These are phyloP conservation scores for Saturnispora besseyi DNA, from an alignment of 805 yeast species.

Conservation along the genomic window DNA sequence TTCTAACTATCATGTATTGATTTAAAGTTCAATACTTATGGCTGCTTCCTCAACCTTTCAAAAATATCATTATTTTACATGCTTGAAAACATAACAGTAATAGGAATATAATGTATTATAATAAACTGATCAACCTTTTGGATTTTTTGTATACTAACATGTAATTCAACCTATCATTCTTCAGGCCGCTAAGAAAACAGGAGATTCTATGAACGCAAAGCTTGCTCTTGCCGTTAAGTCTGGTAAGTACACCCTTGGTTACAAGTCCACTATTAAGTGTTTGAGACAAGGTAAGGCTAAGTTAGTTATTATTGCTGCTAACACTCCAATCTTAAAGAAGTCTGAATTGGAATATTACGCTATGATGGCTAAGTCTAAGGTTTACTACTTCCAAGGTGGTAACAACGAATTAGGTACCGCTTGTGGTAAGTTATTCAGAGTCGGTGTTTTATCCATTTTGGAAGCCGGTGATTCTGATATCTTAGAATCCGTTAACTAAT, in stretches of 20 bases:
- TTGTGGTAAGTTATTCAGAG: slow-evolving; percentile 99
- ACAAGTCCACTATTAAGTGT: slow-evolving; percentile 97
- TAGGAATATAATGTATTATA: too few relatives aligned
- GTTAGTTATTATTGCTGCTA: slow-evolving; percentile 95
- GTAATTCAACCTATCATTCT: not conserved
- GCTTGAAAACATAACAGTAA: too few relatives aligned
- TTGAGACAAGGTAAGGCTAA: slow-evolving; percentile 98
- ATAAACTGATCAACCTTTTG: too few relatives aligned
- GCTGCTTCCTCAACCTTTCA: too few relatives aligned
- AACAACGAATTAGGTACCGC: slow-evolving; percentile 99
- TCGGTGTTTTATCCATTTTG: slow-evolving; percentile 90
- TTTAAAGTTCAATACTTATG: too few relatives aligned
- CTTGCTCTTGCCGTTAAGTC: slow-evolving; percentile 97
- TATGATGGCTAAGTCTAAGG: slow-evolving; percentile 95
- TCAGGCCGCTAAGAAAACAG: slow-evolving; percentile 93
- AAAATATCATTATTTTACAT: too few relatives aligned
- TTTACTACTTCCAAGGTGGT: slow-evolving; percentile 99
- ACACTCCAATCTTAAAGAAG: slow-evolving; percentile 99
- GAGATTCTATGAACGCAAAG: slow-evolving; percentile 95
- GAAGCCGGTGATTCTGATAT: slow-evolving; percentile 99
- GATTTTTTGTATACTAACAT: too few relatives aligned
- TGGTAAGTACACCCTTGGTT: slow-evolving; percentile 99
- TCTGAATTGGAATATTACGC: slow-evolving; percentile 99
- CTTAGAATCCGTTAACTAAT: slow-evolving; percentile 50
- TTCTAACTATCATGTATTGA: too few relatives aligned